Evolutionary conservation across 352 stramenopile genomes (phyloP).

Genomic region (Globisporangium spiculum): DNA sequence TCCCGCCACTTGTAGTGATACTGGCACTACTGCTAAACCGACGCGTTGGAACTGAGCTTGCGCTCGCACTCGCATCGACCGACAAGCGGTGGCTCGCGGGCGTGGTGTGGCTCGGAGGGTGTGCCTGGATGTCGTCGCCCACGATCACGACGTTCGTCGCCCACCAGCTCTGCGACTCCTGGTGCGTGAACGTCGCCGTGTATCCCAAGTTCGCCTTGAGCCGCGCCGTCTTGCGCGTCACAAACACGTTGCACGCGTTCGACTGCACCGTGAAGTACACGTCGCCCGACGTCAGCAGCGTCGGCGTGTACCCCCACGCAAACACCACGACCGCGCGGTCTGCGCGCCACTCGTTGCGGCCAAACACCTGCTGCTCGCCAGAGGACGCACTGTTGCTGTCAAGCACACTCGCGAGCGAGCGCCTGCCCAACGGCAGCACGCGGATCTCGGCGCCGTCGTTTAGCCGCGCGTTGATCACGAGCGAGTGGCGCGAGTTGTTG

Average conservation of each 20-base stretch:
- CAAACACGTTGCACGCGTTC: conserved; percentile 80
- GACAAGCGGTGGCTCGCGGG: neutral
- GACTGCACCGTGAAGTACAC: conserved; percentile 83
- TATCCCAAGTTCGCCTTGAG: conserved; percentile 77
- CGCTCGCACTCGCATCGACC: neutral
- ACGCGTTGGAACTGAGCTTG: neutral
- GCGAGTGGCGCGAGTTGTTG: conserved; percentile 76
- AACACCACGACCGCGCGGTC: conserved; percentile 77
- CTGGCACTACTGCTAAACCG: neutral
- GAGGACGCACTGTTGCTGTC: conserved; percentile 14
- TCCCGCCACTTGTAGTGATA: neutral
- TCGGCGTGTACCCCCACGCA: conserved; percentile 84
- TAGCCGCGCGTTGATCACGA: conserved; percentile 65
- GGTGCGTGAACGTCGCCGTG: conserved; percentile 78
- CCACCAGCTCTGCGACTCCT: conserved; percentile 82
- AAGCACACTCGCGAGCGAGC: conserved; percentile 48
- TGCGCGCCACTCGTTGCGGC: conserved; percentile 43
- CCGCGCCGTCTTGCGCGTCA: conserved; percentile 75
- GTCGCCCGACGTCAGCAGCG: conserved; percentile 75
- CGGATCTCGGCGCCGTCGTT: conserved; percentile 76
- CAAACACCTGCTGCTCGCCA: conserved; percentile 8
- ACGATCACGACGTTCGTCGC: conserved; percentile 78
- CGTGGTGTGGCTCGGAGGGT: conserved; percentile 16
- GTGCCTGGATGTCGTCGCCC: conserved; percentile 70
- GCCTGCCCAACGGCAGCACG: conserved; percentile 57